phyloP scores from a whole-genome alignment of 1,284 basidiomycete species.

The Afroboletus lepidellus region DNA sequence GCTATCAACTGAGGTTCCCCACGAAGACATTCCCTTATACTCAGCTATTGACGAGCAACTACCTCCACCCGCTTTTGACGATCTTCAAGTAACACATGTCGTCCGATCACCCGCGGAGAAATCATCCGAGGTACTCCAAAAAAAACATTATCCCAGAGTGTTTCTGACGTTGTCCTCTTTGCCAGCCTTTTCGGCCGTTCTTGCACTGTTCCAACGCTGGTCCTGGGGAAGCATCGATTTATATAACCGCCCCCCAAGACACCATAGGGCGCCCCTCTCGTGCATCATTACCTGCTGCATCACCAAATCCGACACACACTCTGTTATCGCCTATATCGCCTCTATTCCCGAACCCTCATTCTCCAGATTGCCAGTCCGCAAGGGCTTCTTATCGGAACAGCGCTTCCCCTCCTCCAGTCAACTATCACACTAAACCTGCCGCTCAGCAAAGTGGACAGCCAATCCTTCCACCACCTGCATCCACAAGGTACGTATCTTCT shows the following conservation, averaged over 20 bases:
- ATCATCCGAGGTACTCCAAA: not conserved
- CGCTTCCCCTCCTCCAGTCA: slow-evolving; percentile 2
- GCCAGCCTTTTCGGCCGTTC: not conserved
- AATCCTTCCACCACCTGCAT: not conserved
- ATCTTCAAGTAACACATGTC: slow-evolving; percentile 8
- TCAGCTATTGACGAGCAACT: slow-evolving; percentile 24
- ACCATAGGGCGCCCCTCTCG: not conserved
- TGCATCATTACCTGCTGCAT: not conserved
- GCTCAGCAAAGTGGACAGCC: not conserved
- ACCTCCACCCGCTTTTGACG: slow-evolving; percentile 29
- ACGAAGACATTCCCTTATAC: slow-evolving; percentile 26
- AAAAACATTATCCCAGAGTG: not conserved
- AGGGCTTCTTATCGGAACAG: not conserved
- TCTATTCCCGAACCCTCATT: not conserved
- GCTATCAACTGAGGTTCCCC: slow-evolving; percentile 3
- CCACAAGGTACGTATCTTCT: slow-evolving; percentile 14
- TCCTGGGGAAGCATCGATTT: not conserved
- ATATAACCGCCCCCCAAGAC: no score
- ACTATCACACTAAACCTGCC: slow-evolving; percentile 11
- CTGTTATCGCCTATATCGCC: not conserved
- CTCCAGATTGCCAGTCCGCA: not conserved
- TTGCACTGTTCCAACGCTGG: not conserved
- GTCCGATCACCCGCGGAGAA: not conserved
- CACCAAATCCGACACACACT: not conserved
- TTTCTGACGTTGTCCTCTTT: not conserved